phyloP scores from a whole-genome alignment of 2,329 filamentous ascomycete genomes.

The Cryoendolithus antarcticus region DNA sequence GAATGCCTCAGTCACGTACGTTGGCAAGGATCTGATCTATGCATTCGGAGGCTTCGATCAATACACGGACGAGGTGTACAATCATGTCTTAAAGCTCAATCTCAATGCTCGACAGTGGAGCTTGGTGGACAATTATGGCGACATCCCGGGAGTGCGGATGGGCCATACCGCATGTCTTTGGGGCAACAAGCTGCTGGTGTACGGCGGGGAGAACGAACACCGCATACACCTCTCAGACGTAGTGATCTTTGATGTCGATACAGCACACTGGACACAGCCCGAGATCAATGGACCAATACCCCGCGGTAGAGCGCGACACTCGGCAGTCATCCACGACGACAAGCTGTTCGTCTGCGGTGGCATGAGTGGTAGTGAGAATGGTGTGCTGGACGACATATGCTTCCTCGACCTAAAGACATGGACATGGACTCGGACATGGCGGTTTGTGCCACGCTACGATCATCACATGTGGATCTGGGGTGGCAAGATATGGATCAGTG shows the following conservation, averaged over 20 bases:
- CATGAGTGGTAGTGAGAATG: slow-evolving; percentile 82
- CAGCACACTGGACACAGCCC: slow-evolving; percentile 89
- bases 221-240: slow-evolving; percentile 90
- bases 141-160: slow-evolving; percentile 95
- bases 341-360: slow-evolving; percentile 93
- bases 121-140: slow-evolving; percentile 94
- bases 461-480: slow-evolving; percentile 90
- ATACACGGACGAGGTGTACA: slow-evolving; percentile 99
- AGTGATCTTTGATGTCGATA: slow-evolving; percentile 89
- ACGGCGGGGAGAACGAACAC: slow-evolving; percentile 96
- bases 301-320: slow-evolving; percentile 82
- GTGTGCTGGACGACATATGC: slow-evolving; percentile 89
- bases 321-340: slow-evolving; percentile 87
- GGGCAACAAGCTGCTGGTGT: slow-evolving; percentile 90
- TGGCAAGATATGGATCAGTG: slow-evolving; percentile 91
- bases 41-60: slow-evolving; percentile 98
- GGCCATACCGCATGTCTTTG: slow-evolving; percentile 96
- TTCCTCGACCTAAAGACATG: slow-evolving; percentile 95
- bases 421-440: slow-evolving; percentile 94
- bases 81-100: slow-evolving; percentile 85
- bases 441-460: slow-evolving; percentile 87
- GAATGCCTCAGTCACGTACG: slow-evolving; percentile 98
- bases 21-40: slow-evolving; percentile 93
- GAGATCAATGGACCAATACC: slow-evolving; percentile 74
- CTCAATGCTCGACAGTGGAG: slow-evolving; percentile 84